Percentiles rank a stretch among this genome's conserved stretches.
Conservation (phyloP, 345 rosid species). For the Sonneratia caseolaris region DNA sequence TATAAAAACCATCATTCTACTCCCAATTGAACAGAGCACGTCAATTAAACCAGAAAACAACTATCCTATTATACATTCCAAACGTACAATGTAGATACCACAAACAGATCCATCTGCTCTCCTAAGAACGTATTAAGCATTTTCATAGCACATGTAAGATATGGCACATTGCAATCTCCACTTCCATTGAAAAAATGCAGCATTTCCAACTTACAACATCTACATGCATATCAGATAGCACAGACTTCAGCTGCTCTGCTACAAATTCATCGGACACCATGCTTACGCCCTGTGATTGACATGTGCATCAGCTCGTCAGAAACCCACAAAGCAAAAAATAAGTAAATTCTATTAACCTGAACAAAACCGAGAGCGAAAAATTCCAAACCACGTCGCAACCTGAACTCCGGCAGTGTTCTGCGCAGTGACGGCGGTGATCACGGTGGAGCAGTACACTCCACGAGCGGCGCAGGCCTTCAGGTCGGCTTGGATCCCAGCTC, state of each 20-base stretch:
- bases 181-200: not conserved
- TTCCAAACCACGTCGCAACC: constrained; percentile 18
- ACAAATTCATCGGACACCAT: constrained; percentile 49
- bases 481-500: constrained; percentile 97
- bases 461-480: constrained; percentile 87
- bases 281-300: constrained; percentile 30
- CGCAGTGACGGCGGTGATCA: constrained; percentile 79
- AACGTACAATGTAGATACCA: too few relatives aligned
- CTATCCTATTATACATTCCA: not conserved
- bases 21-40: not conserved
- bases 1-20: not conserved
- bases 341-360: not conserved
- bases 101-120: too few relatives aligned
- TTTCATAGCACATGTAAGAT: not conserved
- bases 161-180: not conserved
- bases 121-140: too few relatives aligned
- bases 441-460: constrained; percentile 86
- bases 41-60: not conserved
- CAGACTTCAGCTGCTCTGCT: constrained; percentile 68
- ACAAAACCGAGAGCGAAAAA: not conserved
- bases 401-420: constrained; percentile 91
- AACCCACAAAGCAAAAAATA: not conserved
- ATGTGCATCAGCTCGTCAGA: not conserved
- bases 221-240: constrained; percentile 84
- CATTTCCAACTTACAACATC: constrained; percentile 58